Conservation (phyloP, 352 stramenopile genomes). For the Pythium volutum region DNA sequence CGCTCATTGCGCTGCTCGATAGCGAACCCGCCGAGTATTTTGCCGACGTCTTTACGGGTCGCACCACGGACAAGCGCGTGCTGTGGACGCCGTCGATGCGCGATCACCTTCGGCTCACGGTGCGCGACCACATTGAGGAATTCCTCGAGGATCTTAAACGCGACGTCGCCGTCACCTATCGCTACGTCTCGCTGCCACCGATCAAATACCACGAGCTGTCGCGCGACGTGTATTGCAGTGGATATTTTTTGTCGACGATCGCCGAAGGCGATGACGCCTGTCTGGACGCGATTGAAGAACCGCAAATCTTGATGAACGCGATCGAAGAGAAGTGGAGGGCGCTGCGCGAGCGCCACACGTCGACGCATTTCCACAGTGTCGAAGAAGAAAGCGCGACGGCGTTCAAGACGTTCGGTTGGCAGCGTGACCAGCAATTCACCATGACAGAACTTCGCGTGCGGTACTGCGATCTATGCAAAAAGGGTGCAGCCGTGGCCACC, state of each 20-base stretch:
- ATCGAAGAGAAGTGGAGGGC: constrained; percentile 80
- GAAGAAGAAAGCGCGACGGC: constrained; percentile 48
- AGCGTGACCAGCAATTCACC: constrained; percentile 37
- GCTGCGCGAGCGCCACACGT: constrained; percentile 42
- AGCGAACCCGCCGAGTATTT: constrained; percentile 57
- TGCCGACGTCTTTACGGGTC: constrained; percentile 58
- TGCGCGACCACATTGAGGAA: constrained; percentile 67
- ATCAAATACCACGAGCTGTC: constrained; percentile 72
- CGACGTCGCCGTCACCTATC: constrained; percentile 53
- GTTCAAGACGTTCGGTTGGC: constrained; percentile 72
- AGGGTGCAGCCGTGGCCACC: constrained; percentile 39
- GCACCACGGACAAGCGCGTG: constrained; percentile 57
- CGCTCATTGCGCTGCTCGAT: constrained; percentile 67
- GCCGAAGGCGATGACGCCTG: constrained; percentile 47
- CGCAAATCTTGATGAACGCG: constrained; percentile 67
- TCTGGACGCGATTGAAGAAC: constrained; percentile 67
- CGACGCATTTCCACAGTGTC: constrained; percentile 29
- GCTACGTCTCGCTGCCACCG: constrained; percentile 60
- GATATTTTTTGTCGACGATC: constrained; percentile 71
- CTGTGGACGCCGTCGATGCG: constrained; percentile 73
- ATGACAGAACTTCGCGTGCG: constrained; percentile 50
- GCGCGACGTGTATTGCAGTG: constrained; percentile 70
- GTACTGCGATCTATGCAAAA: constrained; percentile 62
- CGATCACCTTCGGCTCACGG: constrained; percentile 63
- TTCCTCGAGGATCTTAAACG: constrained; percentile 58